Base-by-base conservation (phyloP, 2,329 filamentous ascomycete species). In the Pseudogymnoascus sp. region DNA sequence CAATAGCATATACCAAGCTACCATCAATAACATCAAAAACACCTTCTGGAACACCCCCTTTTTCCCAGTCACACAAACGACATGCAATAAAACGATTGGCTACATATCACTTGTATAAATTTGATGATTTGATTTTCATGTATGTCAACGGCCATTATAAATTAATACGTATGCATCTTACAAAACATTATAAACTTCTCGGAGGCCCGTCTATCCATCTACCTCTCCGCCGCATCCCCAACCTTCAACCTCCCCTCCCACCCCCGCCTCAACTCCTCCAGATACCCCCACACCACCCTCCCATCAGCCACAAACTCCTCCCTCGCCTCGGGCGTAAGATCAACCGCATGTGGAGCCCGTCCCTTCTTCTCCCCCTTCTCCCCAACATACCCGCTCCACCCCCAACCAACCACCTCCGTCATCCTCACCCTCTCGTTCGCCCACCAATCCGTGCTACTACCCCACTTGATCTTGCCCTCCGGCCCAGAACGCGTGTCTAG, bases 371-470 rank as follows among this genome's bases (percentile, higher is more conserved):
- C 81, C 46, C 78, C 76, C 67, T 85, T 77, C 62, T 80, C 69
- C 66, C 81, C 80, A n/a, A 81, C 78, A 8, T 75, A 78, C 62
- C 89, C 87, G 66, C 84, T 78, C 75, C 86, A 88, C 0, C 91
- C 93, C 92, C 93, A 97, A 6, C 91, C 90, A 46, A 90, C 86
- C 2, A 96, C 88, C 74, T 96, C 91, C 1, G 92, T 96, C 70
- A 85, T 85, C 75, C 88, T 89, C 4, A 91, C 84, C 40, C 82
- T 78, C 64, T 84, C 82, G 19, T 80, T 76, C 0, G 88, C 86
- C 62, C 76, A 74, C 10, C 82, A 74, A 67, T 88, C 82, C 7
- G 82, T 83, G n/a, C 85, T 83, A 31, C 89, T 89, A 2, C 93
- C 93, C 93, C 93, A 98, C 78, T 98, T 60, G 19, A 38, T 11